Base-by-base conservation (phyloP, 2,329 filamentous ascomycete genomes). In the Sporothrix globosa region DNA sequence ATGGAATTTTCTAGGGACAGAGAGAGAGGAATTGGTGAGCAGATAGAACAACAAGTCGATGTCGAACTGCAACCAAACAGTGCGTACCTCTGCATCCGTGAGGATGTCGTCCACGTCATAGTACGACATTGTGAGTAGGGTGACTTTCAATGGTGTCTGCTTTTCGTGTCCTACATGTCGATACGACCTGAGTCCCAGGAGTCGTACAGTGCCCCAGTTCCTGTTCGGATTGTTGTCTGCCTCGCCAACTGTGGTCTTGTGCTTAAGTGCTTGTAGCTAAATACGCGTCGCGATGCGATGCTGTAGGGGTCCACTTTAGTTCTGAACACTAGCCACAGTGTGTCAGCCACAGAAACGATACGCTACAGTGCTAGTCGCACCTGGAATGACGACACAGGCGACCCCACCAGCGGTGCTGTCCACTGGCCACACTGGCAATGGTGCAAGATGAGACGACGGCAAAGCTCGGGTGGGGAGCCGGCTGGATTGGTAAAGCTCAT, bases 51-150 rank as follows among this genome's bases (percentile, higher is more conserved):
- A 41, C 2, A 5, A 13, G n/a, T n/a, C 48, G 9, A 19, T 34
- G 34, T 17, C 2, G 14, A 50, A 50, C 7, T 21, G 48, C 19
- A 10, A 9, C 6, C 17, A 19, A 9, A n/a, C 6, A 21, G 2
- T 3, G 2, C 73, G 60, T 83, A 91, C 90, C 83, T 94, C 92
- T 66, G 92, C 89, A 79, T 96, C 92, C 11, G 92, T 96, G 58
- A 96, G 86, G 81, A 96, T 96, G 72, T 91, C 86, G 76, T 94
- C 90, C 71, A 95, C 87, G 79, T 93, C 90, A 83, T 96, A 96
- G 83, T 96, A 96, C 50, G 91, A 92, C 88, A 90, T 86, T 48
- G 24, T 50, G 34, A 50, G 39, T 17, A 17, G 17, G 27, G 14
- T 41, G 17, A 10, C 13, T 24, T 14, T n/a, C 17, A n/a, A 50